Conservation (phyloP, 2,329 filamentous ascomycete species). For the Penicillium sp. region DNA sequence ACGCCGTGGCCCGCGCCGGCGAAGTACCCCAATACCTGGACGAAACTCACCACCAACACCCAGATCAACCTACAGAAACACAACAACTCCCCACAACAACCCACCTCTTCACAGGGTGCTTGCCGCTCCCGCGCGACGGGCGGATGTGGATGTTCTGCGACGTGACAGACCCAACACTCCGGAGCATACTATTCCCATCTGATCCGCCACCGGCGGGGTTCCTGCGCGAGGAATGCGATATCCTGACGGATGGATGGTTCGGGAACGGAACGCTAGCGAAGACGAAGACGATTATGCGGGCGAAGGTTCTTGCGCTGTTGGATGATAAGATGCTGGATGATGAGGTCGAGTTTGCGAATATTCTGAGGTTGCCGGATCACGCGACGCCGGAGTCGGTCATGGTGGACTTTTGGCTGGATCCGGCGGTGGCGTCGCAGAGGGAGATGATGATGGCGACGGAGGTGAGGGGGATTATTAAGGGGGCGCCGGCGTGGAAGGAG, state of each 20-base stretch:
- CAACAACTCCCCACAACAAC: too few species aligned
- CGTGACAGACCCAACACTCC: too few species aligned
- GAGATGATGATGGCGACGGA: neutral
- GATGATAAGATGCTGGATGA: slow-evolving; percentile 29
- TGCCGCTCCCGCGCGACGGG: slow-evolving; percentile 61
- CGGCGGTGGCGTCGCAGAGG: slow-evolving; percentile 9
- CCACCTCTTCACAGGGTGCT: slow-evolving; percentile 75
- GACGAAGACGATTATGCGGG: slow-evolving; percentile 76
- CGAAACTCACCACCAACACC: too few species aligned
- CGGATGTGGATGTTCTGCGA: slow-evolving; percentile 85
- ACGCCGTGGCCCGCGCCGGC: slow-evolving; percentile 16
- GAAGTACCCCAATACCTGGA: too few species aligned
- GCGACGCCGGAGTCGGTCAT: slow-evolving; percentile 23
- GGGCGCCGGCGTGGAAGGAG: too few species aligned
- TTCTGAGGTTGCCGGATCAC: slow-evolving; percentile 35
- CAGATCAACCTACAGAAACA: too few species aligned
- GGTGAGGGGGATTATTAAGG: too few species aligned
- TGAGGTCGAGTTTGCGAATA: slow-evolving; percentile 27
- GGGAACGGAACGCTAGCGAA: slow-evolving; percentile 73
- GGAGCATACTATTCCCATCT: too few species aligned
- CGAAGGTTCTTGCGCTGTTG: slow-evolving; percentile 64
- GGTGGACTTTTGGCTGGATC: too few species aligned
- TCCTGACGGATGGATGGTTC: slow-evolving; percentile 69
- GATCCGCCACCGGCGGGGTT: too few species aligned
- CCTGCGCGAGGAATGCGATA: slow-evolving; percentile 52